Base-by-base conservation (phyloP, 352 stramenopile genomes). In the Aphanomyces euteiches region DNA sequence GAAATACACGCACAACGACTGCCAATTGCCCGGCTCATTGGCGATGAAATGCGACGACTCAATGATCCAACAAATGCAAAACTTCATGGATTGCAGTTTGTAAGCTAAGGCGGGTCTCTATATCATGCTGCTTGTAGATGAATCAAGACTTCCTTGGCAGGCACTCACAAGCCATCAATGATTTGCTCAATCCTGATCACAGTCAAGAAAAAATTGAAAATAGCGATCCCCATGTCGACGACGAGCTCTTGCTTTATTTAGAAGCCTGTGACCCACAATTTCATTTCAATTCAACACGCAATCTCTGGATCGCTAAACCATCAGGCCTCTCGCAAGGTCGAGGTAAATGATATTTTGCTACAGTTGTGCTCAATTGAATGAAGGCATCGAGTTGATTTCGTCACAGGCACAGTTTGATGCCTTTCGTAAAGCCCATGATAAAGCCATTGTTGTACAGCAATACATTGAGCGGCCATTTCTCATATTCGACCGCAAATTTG, bases 401-500 rank as follows among this genome's bases (percentile, higher is more conserved):
- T 80, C 79, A 0, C 67, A 84, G 41, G 40, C 75, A 1, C 48
- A 67, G 34, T n/a, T 72, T 21, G 37, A 76, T 17, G 17, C 12
- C 8, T 36, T 21, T n/a, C 10, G 19, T 68, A 6, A 6, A n/a
- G 37, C 15, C 34, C n/a, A 60, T 12, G 36, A 61, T n/a, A 59
- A 48, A 1, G 38, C 60, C 37, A 89, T 85, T 78, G 75, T 96
- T 17, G 83, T 94, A 12, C 89, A 96, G 69, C 93, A 95, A 72
- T 96, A 96, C 65, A 78, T 96, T 15, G 87, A 96, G 64, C 78
- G 79, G 7, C 89, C 88, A 34, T 68, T 95, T 39, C 66, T 90
- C 28, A 58, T 90, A 5, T 78, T 81, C 47, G 76, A 74, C 0
- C 79, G 77, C 54, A 96, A 95, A 72, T 95, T 96, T 74, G 89